Conservation (phyloP, 306 rosid species). For the Pterocarpus santalinus region DNA sequence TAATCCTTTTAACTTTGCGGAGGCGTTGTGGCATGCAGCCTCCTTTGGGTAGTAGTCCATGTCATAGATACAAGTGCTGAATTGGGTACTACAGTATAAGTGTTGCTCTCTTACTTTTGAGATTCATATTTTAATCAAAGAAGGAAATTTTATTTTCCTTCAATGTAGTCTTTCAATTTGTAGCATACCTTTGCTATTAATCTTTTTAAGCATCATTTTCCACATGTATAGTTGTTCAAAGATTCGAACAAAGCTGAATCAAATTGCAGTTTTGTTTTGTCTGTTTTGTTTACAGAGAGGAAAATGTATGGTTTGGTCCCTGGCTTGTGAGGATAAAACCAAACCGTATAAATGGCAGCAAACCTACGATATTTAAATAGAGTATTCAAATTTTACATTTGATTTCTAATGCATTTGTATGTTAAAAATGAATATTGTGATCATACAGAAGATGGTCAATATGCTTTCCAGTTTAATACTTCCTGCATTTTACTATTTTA, state of each 20-base stretch:
- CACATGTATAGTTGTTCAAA: neutral
- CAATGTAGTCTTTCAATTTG: neutral
- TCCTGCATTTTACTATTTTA: constrained; percentile 15
- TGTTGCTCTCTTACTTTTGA: neutral
- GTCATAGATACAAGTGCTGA: neutral
- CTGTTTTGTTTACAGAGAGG: neutral
- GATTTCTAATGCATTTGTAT: constrained; percentile 4
- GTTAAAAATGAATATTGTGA: constrained; percentile 1
- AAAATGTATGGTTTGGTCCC: neutral
- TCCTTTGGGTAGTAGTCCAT: constrained; percentile 1
- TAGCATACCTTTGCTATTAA: neutral
- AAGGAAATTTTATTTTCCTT: neutral
- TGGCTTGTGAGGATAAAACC: neutral
- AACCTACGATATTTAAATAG: constrained; percentile 7
- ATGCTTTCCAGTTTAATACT: constrained; percentile 6
- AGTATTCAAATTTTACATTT: neutral
- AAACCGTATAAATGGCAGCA: constrained; percentile 11
- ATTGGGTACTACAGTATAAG: neutral
- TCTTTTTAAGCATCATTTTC: neutral
- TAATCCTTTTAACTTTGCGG: neutral
- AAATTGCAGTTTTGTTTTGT: neutral
- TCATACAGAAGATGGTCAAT: neutral
- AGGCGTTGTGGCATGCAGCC: constrained; percentile 2
- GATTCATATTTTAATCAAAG: neutral
- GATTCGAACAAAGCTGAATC: neutral